Base-by-base conservation (phyloP, 1,139 yeast species). In the Protomyces inouyei region DNA sequence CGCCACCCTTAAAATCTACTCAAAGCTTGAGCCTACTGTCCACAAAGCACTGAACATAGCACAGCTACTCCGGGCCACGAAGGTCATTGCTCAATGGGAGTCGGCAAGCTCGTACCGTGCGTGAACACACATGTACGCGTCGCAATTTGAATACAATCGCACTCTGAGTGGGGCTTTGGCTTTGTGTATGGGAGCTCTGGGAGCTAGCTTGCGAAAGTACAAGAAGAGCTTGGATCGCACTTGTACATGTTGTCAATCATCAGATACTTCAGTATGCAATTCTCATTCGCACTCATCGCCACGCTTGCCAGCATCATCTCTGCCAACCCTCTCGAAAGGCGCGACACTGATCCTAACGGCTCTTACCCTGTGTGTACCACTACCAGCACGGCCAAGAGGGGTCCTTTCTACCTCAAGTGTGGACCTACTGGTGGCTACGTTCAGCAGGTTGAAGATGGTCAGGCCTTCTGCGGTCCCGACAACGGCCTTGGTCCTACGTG, bases 341-440 rank as follows among this genome's bases (percentile, higher is more conserved):
- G 63, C 28, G 54, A 59, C 63, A 59, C 63, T 9, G 56, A 57
- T 23, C 61, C 61, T 14, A 16, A 14, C 28, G 56, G 56, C 23
- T 32, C 38, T 9, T 59, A 59, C 52, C 63, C 63, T 25, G 63
- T 18, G 57, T 59, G 63, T 16, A 16, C 21, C 6, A n/a, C 57
- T 9, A 5, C 45, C n/a, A n/a, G 43, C 37, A 16, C 43, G 21
- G 53, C 46, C 25, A 37, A 25, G 35, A 45, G 38, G 12, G 54
- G 54, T 9, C 63, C 63, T 3, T 59, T 59, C 57, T 59, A 59
- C 57, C 53, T 59, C 36, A 48, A 51, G 9, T 46, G 43, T 32
- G 46, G 52, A 10, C 63, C 63, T n/a, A 52, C 53, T 12, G 63
- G 57, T 10, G 63, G 63, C 35, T 59, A 18, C 52, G 57, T 59